phyloP scores from a whole-genome alignment of 495 filamentous ascomycete species.

The Penicillium canariense region DNA sequence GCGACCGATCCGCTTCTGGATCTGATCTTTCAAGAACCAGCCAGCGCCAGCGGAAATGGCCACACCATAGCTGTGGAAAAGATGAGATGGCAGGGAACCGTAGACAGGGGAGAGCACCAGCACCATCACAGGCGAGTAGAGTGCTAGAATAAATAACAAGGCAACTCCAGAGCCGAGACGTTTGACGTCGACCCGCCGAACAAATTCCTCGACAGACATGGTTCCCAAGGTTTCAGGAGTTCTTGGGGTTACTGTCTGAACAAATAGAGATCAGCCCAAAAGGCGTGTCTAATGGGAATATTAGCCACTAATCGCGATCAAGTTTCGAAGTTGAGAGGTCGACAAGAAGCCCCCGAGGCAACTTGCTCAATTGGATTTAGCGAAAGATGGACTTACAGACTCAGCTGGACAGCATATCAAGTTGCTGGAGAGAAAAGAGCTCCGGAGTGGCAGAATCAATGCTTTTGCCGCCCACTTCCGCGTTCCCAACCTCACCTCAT shows the following conservation, averaged over 20 bases:
- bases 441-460: conserved; percentile 22
- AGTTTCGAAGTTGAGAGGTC: not conserved
- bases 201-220: conserved; percentile 28
- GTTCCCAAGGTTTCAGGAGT: conserved; percentile 15
- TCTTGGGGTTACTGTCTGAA: not conserved
- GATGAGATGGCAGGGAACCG: conserved; percentile 69
- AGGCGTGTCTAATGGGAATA: not conserved
- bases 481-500: conserved; percentile 21
- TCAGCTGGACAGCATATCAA: conserved; percentile 20
- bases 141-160: conserved; percentile 66
- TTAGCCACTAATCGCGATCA: not conserved
- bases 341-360: not conserved
- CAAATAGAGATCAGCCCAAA: not conserved
- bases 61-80: conserved; percentile 67
- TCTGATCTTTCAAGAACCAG: conserved; percentile 56
- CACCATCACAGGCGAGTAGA: conserved; percentile 72
- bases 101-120: conserved; percentile 80
- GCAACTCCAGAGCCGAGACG: conserved; percentile 34
- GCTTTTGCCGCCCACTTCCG: conserved; percentile 37
- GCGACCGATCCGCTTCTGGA: conserved; percentile 39
- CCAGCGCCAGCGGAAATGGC: conserved; percentile 60
- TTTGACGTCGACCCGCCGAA: conserved; percentile 30
- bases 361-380: not conserved
- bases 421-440: conserved; percentile 13
- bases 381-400: conserved; percentile 21